Base-by-base conservation (phyloP, 2,329 filamentous ascomycete species). In the Diaporthe sp. region DNA sequence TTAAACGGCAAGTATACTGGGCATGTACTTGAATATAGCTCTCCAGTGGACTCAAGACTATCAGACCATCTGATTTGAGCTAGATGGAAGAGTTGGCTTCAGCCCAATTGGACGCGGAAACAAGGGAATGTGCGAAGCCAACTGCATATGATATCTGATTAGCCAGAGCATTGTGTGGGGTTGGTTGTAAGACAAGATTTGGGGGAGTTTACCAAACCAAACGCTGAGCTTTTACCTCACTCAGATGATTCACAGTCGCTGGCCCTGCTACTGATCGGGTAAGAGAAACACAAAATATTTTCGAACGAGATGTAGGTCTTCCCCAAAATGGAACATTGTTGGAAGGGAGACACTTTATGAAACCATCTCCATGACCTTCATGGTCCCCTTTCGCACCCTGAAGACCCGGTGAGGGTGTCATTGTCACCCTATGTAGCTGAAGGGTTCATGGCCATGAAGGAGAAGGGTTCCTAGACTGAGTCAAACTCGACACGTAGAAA, bases 371-470 rank as follows among this genome's bases (percentile, higher is more conserved):
- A 25, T 67, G 25, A 12, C 22, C 8, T 52, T 35, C 42, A 30
- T 52, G 30, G 1, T 50, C 30, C 38, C 64, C n/a, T 33, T 25
- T 67, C 13, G 64, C 64, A 67, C 64, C 64, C 64, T 67, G 12
- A 7, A 50, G 47, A 52, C 13, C 6, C 25, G 64, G 22, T 19
- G 38, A 67, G 64, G 45, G 64, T 52, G 45, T 35, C 45, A 52
- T n/a, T 50, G 8, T 52, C 45, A 67, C 64, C 64, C 45, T 67
- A 52, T 19, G n/a, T 25, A 54, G n/a, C 17, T 25, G n/a, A 67
- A 67, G 64, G 64, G 64, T 67, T 64, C 60, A 64, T 19, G 45
- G 15, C 30, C 8, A 33, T 4, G 30, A 35, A 40, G 13, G 22
- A 45, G 13, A n/a, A 52, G 64, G 64, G 45, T 52, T 52, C 19